Evolutionary conservation across 1,284 basidiomycete species (phyloP), one percentile per base, ranked within the genome.

Genomic region (Malassezia slooffiae): DNA sequence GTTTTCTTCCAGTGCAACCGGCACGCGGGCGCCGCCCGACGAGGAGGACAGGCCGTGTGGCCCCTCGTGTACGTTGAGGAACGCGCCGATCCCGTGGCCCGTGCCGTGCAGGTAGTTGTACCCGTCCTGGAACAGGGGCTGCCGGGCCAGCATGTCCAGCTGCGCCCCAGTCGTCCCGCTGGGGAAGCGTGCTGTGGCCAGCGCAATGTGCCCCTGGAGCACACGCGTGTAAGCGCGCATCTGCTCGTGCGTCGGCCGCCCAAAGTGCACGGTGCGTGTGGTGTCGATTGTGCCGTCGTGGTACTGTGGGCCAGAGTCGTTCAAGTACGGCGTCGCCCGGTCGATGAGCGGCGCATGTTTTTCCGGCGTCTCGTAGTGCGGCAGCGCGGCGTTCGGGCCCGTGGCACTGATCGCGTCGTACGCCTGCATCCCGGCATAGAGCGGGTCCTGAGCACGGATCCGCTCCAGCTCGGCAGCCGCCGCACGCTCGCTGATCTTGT

Each of bases 281-380:
- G 57, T 60, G 34, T 67, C 64, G 38, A 65, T 66, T 13, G 64
- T 67, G 16, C 64, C 64, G 43, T 67, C 60, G 28, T 55, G 48
- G 29, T 63, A 65, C 48, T 67, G 62, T 2, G 50, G 58, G 4
- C 64, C 64, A 20, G 56, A 55, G 34, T 67, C 64, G 38, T 57
- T 62, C 29, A 67, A 47, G 41, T 61, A 67, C 9, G 64, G 64
- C 17, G 60, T 52, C 31, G 50, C 34, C 6, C 54, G 43, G 27
- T 61, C 60, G 29, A 67, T 60, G n/a, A 64, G 34, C 1, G 48
- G 49, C 32, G 54, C 47, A 8, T 46, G 50, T 15, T 54, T 40
- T 16, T 52, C 49, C 1, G 64, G 64, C 23, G 62, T 65, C 55
- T 67, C 62, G 46, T 65, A 67, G 42, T 67, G 64, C 6, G 64